These are phyloP conservation scores for Candida tunisiensis DNA, from an alignment of 1,139 yeast species.

Conservation along the genomic window DNA sequence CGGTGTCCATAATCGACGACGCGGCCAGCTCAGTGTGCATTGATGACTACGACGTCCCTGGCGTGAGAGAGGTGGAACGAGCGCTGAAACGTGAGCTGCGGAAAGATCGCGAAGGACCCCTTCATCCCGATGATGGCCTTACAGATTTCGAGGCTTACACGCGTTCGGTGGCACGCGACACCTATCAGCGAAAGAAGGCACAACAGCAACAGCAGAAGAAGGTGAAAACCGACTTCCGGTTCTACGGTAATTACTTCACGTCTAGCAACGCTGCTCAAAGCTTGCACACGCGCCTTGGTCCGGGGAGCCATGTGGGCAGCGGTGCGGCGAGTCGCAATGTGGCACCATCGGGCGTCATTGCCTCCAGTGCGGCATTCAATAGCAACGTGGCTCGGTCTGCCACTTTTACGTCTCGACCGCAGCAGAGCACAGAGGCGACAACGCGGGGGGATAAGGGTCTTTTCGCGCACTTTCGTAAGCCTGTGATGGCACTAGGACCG, in stretches of 20 bases:
- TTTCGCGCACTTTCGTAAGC: no score
- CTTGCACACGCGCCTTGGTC: no score
- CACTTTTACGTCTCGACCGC: conserved; percentile 5
- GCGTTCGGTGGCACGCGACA: conserved; percentile 18
- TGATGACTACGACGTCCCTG: conserved; percentile 14
- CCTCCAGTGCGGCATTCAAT: background rate
- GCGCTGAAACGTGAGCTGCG: no score
- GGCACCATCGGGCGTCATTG: conserved; percentile 7
- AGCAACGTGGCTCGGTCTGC: background rate
- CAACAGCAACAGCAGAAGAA: conserved; percentile 10
- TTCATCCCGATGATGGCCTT: conserved; percentile 4
- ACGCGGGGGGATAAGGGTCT: conserved; percentile 1
- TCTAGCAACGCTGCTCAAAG: conserved; percentile 4
- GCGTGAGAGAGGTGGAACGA: no score
- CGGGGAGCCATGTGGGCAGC: conserved; percentile 3
- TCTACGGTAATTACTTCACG: conserved; percentile 13
- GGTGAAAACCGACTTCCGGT: conserved; percentile 7
- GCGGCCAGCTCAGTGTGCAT: conserved; percentile 17
- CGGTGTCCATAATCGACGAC: conserved; percentile 9
- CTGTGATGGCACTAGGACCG: no score
- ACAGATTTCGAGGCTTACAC: conserved; percentile 25
- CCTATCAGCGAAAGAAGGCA: conserved; percentile 14
- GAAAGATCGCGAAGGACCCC: no score
- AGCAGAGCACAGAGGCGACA: conserved; percentile 6
- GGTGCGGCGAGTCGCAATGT: conserved; percentile 9